phyloP scores from a whole-genome alignment of 192 early-diverging fungal genomes.

The Coemansia nantahalensis region DNA sequence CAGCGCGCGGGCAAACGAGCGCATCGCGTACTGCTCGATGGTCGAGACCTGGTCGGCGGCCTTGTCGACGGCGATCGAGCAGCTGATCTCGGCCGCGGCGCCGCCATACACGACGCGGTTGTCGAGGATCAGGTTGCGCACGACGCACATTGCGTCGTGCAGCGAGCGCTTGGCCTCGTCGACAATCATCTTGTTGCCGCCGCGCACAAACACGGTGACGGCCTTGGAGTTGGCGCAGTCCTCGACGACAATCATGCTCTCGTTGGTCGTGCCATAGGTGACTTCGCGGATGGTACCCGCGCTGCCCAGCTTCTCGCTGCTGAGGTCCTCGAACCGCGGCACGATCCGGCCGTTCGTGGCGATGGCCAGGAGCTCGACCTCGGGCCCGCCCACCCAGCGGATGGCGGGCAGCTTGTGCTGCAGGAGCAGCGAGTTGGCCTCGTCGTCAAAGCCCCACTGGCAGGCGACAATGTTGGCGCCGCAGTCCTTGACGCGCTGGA shows the following conservation, averaged over 20 bases:
- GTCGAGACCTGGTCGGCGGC: slow-evolving; percentile 86
- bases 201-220: slow-evolving; percentile 95
- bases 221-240: slow-evolving; percentile 98
- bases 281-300: slow-evolving; percentile 96
- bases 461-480: slow-evolving; percentile 98
- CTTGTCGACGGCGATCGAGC: slow-evolving; percentile 88
- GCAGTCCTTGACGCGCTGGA: slow-evolving; percentile 93
- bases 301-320: slow-evolving; percentile 80
- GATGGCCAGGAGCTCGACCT: slow-evolving; percentile 99
- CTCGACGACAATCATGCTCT: slow-evolving; percentile 99
- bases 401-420: slow-evolving; percentile 97
- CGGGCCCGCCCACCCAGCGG: slow-evolving; percentile 99
- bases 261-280: slow-evolving; percentile 53
- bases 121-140: slow-evolving; percentile 94
- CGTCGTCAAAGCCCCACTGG: slow-evolving; percentile 99
- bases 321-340: slow-evolving; percentile 97
- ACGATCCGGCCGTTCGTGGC: slow-evolving; percentile 99
- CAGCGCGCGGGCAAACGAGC: slow-evolving; percentile 94
- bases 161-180: slow-evolving; percentile 98
- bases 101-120: slow-evolving; percentile 99
- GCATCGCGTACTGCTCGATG: slow-evolving; percentile 99
- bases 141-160: slow-evolving; percentile 99
- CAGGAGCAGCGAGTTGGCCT: slow-evolving; percentile 98
- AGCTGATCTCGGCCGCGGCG: slow-evolving; percentile 95
- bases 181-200: slow-evolving; percentile 99